These are phyloP conservation scores for Erythrophleum fordii DNA, from an alignment of 306 rosid species.

Conservation along the genomic window DNA sequence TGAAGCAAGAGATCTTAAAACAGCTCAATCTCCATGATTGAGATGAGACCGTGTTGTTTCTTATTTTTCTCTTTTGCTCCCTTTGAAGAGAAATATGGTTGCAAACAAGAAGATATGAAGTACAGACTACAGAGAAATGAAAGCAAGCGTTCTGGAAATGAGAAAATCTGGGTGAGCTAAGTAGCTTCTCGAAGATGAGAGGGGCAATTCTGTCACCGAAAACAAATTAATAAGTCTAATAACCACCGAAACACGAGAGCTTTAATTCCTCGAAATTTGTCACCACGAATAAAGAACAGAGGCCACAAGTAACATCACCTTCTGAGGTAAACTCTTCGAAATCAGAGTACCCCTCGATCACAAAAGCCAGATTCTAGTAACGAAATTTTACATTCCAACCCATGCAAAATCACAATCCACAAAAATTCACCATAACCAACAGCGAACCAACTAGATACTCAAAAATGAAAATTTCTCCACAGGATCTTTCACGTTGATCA, in stretches of 20 bases:
- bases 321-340: neutral
- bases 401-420: neutral
- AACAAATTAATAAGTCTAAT: slow-evolving; percentile 1
- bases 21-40: slow-evolving; percentile 15
- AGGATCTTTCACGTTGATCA: neutral
- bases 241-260: neutral
- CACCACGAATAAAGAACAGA: neutral
- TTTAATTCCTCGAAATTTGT: neutral
- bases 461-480: neutral
- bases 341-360: neutral
- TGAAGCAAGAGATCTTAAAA: neutral
- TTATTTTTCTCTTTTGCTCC: neutral
- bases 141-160: neutral
- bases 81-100: neutral
- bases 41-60: neutral
- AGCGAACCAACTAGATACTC: neutral
- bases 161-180: neutral
- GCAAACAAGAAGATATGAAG: neutral
- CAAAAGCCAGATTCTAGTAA: neutral
- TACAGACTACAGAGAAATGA: neutral
- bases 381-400: neutral
- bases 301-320: neutral
- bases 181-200: neutral
- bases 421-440: neutral
- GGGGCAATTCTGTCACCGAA: neutral